Conservation (phyloP, 352 stramenopile species). For the Globisporangium spinosum region DNA sequence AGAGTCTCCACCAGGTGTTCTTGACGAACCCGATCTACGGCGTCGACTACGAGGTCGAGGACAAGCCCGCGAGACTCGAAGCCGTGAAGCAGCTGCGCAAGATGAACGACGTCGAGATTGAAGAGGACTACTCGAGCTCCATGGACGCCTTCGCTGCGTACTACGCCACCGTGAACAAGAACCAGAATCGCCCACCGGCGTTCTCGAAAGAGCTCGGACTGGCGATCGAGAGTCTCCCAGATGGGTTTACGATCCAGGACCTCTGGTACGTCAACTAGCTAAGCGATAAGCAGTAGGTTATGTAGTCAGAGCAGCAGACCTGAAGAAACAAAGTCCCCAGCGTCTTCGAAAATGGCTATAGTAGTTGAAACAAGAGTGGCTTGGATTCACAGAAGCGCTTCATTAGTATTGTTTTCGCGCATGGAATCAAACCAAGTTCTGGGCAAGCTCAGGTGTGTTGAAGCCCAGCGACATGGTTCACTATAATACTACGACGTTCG, state of each 20-base stretch:
- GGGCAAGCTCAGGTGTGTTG: no score
- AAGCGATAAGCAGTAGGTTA: no score
- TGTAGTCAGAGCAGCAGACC: background rate
- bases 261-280: conserved; percentile 63
- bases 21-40: conserved; percentile 88
- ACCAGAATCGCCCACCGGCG: conserved; percentile 62
- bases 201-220: conserved; percentile 83
- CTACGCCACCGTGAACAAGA: conserved; percentile 84
- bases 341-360: background rate
- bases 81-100: conserved; percentile 67
- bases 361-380: background rate
- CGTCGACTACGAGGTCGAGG: conserved; percentile 83
- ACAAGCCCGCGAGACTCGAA: conserved; percentile 59
- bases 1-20: conserved; percentile 81
- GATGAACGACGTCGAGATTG: conserved; percentile 88
- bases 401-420: no score
- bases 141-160: conserved; percentile 90
- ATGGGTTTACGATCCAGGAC: conserved; percentile 64
- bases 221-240: conserved; percentile 80
- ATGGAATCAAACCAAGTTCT: no score
- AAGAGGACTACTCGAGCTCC: conserved; percentile 79
- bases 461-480: no score
- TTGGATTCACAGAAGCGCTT: no score
- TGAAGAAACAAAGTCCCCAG: background rate
- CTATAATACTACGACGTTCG: no score